Percentiles rank a stretch among this genome's conserved stretches.
These are phyloP conservation scores for Monascus ruber DNA, from an alignment of 2,329 filamentous ascomycete genomes.

Conservation along the genomic window DNA sequence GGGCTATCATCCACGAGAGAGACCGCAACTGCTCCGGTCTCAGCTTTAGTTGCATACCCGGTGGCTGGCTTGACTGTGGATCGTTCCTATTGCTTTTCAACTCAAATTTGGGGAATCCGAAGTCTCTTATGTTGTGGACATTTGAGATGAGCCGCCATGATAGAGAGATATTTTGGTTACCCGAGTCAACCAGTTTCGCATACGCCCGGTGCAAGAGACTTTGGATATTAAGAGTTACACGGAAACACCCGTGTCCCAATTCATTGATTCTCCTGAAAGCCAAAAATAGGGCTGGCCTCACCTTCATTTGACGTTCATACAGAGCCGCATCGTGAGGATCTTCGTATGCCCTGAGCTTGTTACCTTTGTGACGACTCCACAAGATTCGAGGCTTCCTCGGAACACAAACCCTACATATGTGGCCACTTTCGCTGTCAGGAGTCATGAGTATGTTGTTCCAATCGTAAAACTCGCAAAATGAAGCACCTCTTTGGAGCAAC, in stretches of 20 bases:
- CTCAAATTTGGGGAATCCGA: conserved; percentile 28
- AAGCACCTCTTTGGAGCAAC: conserved; percentile 19
- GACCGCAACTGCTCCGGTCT: conserved; percentile 44
- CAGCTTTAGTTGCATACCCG: conserved; percentile 21
- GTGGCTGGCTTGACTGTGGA: conserved; percentile 18
- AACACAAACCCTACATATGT: conserved; percentile 17
- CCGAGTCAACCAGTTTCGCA: conserved; percentile 12
- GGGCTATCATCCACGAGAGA: conserved; percentile 48
- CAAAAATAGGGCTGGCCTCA: conserved; percentile 32
- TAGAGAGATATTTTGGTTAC: conserved; percentile 11
- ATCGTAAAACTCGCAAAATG: conserved; percentile 13
- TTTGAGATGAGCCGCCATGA: conserved; percentile 40
- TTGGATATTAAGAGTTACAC: conserved; percentile 27
- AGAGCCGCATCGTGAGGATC: conserved; percentile 38
- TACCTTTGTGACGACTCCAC: conserved; percentile 20
- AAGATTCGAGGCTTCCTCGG: conserved; percentile 21
- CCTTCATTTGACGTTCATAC: conserved; percentile 43
- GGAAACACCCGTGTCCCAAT: conserved; percentile 23
- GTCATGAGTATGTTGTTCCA: conserved; percentile 15
- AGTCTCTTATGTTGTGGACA: conserved; percentile 24
- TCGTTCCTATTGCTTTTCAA: conserved; percentile 35
- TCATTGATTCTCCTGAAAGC: conserved; percentile 25
- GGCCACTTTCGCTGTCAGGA: not conserved
- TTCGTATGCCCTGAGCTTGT: conserved; percentile 36
- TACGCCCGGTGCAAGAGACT: conserved; percentile 26